Base-by-base conservation (phyloP, 2,329 filamentous ascomycete species). In the Neocucurbitaria cava region DNA sequence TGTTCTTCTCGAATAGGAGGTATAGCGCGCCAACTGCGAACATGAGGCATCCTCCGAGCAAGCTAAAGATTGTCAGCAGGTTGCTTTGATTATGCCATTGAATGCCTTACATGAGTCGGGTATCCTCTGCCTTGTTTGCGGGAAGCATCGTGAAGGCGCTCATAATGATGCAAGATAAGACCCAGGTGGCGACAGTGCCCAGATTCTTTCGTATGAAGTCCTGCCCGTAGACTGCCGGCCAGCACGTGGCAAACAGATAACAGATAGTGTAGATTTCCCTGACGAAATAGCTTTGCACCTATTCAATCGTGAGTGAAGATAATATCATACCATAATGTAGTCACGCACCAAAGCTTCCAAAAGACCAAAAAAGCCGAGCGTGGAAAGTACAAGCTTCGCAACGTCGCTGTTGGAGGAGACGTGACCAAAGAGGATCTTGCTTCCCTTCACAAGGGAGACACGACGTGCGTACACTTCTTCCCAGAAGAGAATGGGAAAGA, bases 401-500 rank as follows among this genome's bases (percentile, higher is more conserved):
- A 84, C 76, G 23, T 85, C 85, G 20, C 82, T 79, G 24, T 83
- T 77, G 0, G 88, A 87, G 49, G 83, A 81, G 38, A 93, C 78
- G 62, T 93, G 84, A 0, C 85, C 83, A 61, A 96, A 87, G 8
- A 98, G 79, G 45, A 85, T 82, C 59, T 82, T 83, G 46, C 84
- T 82, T 3, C 92, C 93, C 58, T 87, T 83, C 5, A 78, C 69
- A 11, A 97, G 75, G 38, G 90, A 90, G 41, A 83, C 81, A 51
- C 92, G 85, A 24, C 90, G 86, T 3, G 91, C 90, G 75, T 89
- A 94, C 0, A 97, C 91, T 69, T 97, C 93, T 75, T 97, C 94
- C 95, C 95, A 99, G 78, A 99, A 98, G 52, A 91, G 85, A 2
- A 96, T 87, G 0, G 95, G 95, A 75, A 99, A 99, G 65, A 96